Base-by-base conservation (phyloP, 2,329 filamentous ascomycete species). In the Colletotrichum tropicale region DNA sequence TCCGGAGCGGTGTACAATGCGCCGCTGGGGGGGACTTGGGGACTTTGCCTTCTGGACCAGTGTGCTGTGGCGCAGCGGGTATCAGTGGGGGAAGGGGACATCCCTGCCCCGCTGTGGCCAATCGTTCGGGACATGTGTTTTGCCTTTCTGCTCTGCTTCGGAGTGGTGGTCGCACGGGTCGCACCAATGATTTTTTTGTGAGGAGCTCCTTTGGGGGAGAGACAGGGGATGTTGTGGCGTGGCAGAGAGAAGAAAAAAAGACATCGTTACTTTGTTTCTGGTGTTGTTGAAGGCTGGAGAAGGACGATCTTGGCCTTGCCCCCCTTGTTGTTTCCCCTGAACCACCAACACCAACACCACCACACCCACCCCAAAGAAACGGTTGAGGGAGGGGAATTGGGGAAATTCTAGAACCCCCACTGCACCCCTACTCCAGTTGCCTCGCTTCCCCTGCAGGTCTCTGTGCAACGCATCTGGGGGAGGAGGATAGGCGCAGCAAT, bases 71-170 rank as follows among this genome's bases (percentile, higher is more conserved):
- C 75, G 72, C 36, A 75, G 75, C 58, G 71, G 72, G 68, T 72
- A 77, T 75, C 64, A 71, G 72, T 77, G 68, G 75, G 64, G 74
- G 56, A 68, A 62, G 26, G 64, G 43, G 38, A 55, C 24, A 56
- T 21, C 70, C 28, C 58, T 74, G 70, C 34, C 64, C 74, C 74
- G 70, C 74, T 76, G 74, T 65, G 74, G 70, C 70, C 74, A 75
- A 64, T 75, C 43, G 69, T 68, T 73, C 62, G 43, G 71, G 56
- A 15, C 69, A 75, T 61, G 38, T 62, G 62, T 56, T 72, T 62
- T 56, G 32, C 55, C 55, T 61, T 67, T 61, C 30, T 52, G 43
- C n/a, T 52, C n/a, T 52, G 43, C 43, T 52, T 52, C 43, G 10
- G 3, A 52, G n/a, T 13, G 43, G 43, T 21, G 24, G 62, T 66